These are phyloP conservation scores for Narthecium ossifragum DNA, from an alignment of 106 monocot species.

Conservation along the genomic window DNA sequence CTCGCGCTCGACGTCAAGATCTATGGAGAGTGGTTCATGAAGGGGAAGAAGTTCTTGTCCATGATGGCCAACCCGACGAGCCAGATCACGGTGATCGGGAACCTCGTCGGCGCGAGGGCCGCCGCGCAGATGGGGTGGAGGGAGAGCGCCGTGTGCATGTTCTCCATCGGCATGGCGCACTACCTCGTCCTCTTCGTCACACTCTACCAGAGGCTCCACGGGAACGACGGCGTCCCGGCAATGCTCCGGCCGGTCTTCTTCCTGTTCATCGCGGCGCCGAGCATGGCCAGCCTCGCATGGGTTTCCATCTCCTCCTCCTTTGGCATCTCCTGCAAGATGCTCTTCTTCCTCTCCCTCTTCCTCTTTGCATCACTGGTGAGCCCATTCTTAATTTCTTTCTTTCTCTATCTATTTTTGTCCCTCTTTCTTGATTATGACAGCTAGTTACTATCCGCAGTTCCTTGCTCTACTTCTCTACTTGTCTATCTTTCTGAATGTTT, in stretches of 20 bases:
- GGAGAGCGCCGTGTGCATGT: conserved; percentile 29
- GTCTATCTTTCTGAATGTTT: no score
- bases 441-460: no score
- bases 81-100: conserved; percentile 27
- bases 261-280: conserved; percentile 27
- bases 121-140: conserved; percentile 23
- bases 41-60: conserved; percentile 23
- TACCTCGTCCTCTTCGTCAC: conserved; percentile 35
- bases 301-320: conserved; percentile 25
- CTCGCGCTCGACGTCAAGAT: conserved; percentile 32
- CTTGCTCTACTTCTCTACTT: no score
- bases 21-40: conserved; percentile 34
- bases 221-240: conserved; percentile 17
- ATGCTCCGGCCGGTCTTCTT: conserved; percentile 35
- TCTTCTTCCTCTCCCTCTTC: conserved; percentile 44
- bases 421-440: no score
- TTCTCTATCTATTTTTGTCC: background rate
- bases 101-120: conserved; percentile 20
- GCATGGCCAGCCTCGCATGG: conserved; percentile 33
- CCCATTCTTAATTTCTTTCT: background rate
- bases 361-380: conserved; percentile 32
- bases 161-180: conserved; percentile 25
- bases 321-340: conserved; percentile 20
- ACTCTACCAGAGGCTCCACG: conserved; percentile 23
- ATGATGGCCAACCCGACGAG: conserved; percentile 32